Evolutionary conservation across 257 asterid genomes (phyloP).

Genomic region (Leptodermis oblonga): DNA sequence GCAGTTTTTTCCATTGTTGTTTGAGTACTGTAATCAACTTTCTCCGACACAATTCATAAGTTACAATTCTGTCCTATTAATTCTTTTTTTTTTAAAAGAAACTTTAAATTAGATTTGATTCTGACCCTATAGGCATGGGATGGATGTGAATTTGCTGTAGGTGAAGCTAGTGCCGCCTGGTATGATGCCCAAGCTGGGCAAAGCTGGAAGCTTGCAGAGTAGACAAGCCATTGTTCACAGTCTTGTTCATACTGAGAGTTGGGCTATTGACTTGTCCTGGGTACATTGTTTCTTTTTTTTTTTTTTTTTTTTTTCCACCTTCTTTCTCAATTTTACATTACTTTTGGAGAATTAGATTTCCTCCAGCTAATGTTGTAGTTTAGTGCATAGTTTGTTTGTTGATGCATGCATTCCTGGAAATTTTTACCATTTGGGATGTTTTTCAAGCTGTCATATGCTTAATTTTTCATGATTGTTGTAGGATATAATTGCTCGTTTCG

Average conservation of each 20-base stretch:
- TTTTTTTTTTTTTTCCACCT: background rate
- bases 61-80: too few species aligned
- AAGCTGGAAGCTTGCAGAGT: constrained; percentile 94
- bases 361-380: background rate
- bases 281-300: constrained; percentile 28
- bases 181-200: constrained; percentile 96
- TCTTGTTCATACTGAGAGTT: constrained; percentile 93
- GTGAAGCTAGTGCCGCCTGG: constrained; percentile 86
- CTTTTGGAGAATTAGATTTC: background rate
- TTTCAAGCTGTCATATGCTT: background rate
- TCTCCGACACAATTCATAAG: too few species aligned
- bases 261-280: constrained; percentile 99
- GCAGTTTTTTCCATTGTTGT: too few species aligned
- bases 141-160: constrained; percentile 41
- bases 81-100: too few species aligned
- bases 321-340: background rate
- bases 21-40: too few species aligned
- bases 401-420: background rate
- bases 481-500: constrained; percentile 97
- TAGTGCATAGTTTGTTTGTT: background rate
- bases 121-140: too few species aligned
- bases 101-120: too few species aligned
- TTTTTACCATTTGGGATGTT: background rate
- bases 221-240: constrained; percentile 94
- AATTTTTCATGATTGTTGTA: constrained; percentile 13